Evolutionary conservation across 2,329 filamentous ascomycete species (phyloP), one percentile per base, ranked within the genome.

Genomic region (Trichoderma koningii): DNA sequence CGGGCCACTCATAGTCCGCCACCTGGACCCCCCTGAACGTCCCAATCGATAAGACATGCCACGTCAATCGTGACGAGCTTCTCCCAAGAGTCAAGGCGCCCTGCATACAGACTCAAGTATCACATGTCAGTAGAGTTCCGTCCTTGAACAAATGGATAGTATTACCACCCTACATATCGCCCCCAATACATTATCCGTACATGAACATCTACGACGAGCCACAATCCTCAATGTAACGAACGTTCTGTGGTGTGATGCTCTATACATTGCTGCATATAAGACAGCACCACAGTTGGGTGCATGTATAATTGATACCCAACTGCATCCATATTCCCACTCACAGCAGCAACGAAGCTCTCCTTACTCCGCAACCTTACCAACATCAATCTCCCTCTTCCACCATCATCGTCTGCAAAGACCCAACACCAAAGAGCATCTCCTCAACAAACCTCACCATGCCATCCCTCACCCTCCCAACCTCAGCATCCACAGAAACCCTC

Each of bases 401-500:
- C 15, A 42, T 0, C 14, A 52, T 3, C 44, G n/a, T 34, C 34
- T 10, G 19, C 48, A 45, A 34, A n/a, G 14, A 2, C 28, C 7
- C 53, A 34, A 26, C 14, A 4, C 48, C 52, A 19, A 17, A 7
- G 21, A 52, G 4, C 30, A 19, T 2, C 26, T 3, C 15, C 47
- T 9, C 23, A 41, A 21, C 21, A 1, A 45, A 23, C 47, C 21
- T 44, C 55, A 26, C n/a, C 19, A 63, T 63, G 60, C 26, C 51
- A 2, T 50, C 60, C 3, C 60, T 50, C 48, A 63, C 21, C 6
- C 26, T 19, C 1, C 17, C 50, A 19, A 63, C 60, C 28, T 61
- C 57, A 3, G 45, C 50, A 47, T 63, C 60, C 19, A 63, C 60
- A 26, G 48, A 63, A 47, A 63, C 53, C 50, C 60, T 63, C 41